Evolutionary conservation across 768 basidiomycete species (phyloP), one percentile per base, ranked within the genome.

Genomic region (Agaricus subrufescens): DNA sequence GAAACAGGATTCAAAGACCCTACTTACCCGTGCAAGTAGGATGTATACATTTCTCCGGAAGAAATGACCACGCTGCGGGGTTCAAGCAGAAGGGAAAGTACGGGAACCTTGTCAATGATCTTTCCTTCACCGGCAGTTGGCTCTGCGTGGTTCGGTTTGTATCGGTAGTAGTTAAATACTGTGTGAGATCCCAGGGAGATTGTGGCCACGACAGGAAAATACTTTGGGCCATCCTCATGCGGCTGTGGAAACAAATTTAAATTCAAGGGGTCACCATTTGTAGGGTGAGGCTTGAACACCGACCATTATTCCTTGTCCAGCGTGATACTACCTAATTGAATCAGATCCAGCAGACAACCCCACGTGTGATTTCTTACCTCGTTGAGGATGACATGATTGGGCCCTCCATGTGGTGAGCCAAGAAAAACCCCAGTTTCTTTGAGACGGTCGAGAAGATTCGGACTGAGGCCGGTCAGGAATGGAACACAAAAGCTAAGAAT

Each of bases 231-330:
- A 67, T 98, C 94, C 73, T 96, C 86, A 63, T 97, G 95, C 1
- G 93, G 91, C 91, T 95, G 69, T 27, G 50, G 31, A 47, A 50
- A 25, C n/a, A 19, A 38, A 19, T 55, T 62, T 47, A 58, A 52
- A 50, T 55, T 62, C 49, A 58, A 52, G 51, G 58, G 58, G 38
- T 48, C n/a, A 46, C 52, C 38, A 55, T 50, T 19, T 48, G 26
- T n/a, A 31, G 53, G 25, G 43, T 45, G 37, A 54, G 48, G 57
- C 49, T 54, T 25, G 40, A 15, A 19, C 55, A 69, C 75, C 54
- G 67, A 94, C 94, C 82, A 94, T 89, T 58, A 98, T 98, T 10
- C 96, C 95, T 73, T 97, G 93, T 1, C 90, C 91, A 7, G 92
- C 81, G 15, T 84, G 78, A 69, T 98, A 98, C 85, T 90, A 38